These are phyloP conservation scores for Dalbergia cochinchinensis DNA, from an alignment of 306 rosid species.

Conservation along the genomic window DNA sequence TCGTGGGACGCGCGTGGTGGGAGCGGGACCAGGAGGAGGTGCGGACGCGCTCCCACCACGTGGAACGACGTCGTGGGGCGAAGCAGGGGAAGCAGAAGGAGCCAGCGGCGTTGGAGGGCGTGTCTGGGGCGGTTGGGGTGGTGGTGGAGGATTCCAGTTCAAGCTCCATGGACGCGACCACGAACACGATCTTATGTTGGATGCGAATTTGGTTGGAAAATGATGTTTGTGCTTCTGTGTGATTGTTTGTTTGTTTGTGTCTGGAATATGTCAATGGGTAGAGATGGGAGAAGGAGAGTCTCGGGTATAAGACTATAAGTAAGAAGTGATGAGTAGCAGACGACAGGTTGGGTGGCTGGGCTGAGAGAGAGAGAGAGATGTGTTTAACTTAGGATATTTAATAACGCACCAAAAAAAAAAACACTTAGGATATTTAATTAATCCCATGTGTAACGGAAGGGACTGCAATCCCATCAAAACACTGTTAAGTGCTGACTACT, in stretches of 20 bases:
- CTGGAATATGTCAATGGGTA: background rate
- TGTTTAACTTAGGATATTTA: no score
- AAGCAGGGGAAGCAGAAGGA: slow-evolving; percentile 57
- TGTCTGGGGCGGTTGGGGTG: slow-evolving; percentile 39
- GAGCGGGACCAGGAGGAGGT: slow-evolving; percentile 41
- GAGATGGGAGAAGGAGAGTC: background rate
- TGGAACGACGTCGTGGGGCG: slow-evolving; percentile 49
- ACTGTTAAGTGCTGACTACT: slow-evolving; percentile 15
- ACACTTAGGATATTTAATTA: background rate
- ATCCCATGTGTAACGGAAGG: background rate
- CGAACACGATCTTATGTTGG: background rate
- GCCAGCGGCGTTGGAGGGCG: slow-evolving; percentile 52
- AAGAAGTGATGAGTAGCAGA: background rate
- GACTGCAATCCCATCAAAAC: background rate
- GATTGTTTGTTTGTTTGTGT: no score
- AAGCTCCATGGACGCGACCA: slow-evolving; percentile 42
- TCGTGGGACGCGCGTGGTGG: slow-evolving; percentile 12
- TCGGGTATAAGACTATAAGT: background rate
- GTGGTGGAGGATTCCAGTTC: slow-evolving; percentile 50
- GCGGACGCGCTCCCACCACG: slow-evolving; percentile 82
- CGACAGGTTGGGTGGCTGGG: background rate
- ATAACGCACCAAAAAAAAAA: no score
- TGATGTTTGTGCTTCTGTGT: background rate
- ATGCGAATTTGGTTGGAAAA: background rate
- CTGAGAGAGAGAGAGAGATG: no score